Evolutionary conservation across 179 eudicot species (phyloP).

Genomic region (Carnegiea gigantea): DNA sequence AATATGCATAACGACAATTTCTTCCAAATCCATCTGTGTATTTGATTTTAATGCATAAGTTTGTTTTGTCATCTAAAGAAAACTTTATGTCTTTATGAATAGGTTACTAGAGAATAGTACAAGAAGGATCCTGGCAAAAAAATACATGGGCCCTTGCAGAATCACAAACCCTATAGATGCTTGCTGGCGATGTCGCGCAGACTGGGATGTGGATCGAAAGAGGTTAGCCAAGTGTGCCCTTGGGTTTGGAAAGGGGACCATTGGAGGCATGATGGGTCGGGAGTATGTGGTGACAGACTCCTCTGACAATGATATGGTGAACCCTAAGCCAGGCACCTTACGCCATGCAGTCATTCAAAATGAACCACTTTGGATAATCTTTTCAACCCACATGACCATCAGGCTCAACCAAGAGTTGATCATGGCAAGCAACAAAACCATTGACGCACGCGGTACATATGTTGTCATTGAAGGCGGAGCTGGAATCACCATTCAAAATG

Average conservation of each 20-base stretch:
- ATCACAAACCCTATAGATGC: constrained; percentile 46
- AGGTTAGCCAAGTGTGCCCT: constrained; percentile 46
- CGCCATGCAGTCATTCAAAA: constrained; percentile 49
- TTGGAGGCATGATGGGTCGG: constrained; percentile 45
- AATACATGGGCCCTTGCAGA: constrained; percentile 31
- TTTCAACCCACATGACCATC: constrained; percentile 41
- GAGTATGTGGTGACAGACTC: constrained; percentile 39
- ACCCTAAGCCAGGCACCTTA: constrained; percentile 56
- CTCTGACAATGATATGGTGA: constrained; percentile 43
- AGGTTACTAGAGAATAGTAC: constrained; percentile 34
- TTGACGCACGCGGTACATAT: constrained; percentile 44
- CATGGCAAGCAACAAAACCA: constrained; percentile 49
- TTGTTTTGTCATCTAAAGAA: not conserved
- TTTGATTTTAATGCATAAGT: not conserved
- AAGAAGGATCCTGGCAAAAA: constrained; percentile 32
- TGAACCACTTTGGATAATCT: constrained; percentile 52
- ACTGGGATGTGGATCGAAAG: constrained; percentile 45
- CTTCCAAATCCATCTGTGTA: not conserved
- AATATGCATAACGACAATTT: too few species aligned
- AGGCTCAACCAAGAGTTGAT: constrained; percentile 48
- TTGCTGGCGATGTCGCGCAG: constrained; percentile 50
- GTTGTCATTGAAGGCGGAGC: constrained; percentile 47
- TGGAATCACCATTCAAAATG: constrained; percentile 43
- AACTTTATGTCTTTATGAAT: not conserved
- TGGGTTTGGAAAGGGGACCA: constrained; percentile 44